A percentile compares a stretch with the other conserved stretches of the same genome.
Conservation (phyloP, 768 basidiomycete genomes). For the Tulasnella sp. region DNA sequence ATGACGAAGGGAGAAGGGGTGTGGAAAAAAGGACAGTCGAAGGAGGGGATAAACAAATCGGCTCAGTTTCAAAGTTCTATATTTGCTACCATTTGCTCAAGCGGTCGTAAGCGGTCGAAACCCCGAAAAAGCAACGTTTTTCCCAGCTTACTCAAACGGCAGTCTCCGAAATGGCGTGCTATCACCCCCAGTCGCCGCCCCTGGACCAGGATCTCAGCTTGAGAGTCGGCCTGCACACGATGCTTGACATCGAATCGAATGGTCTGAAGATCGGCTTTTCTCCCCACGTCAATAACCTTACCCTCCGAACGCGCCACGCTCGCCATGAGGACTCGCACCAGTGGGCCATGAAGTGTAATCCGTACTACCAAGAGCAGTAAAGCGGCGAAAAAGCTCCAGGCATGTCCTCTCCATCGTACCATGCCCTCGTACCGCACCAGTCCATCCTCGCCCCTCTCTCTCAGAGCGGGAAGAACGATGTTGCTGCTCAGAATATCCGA, state of each 20-base stretch:
- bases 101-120: background rate
- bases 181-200: background rate
- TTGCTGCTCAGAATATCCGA: background rate
- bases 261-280: background rate
- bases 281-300: conserved; percentile 2
- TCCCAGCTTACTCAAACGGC: background rate
- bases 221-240: background rate
- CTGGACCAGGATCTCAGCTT: background rate
- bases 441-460: background rate
- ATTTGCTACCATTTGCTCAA: background rate
- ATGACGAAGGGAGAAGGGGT: background rate
- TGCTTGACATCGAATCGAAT: background rate
- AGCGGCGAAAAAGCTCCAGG: background rate
- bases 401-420: background rate
- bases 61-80: background rate
- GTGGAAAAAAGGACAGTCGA: background rate
- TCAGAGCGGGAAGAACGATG: background rate
- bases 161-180: background rate
- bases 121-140: background rate
- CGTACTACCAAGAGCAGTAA: background rate
- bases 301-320: background rate
- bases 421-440: background rate
- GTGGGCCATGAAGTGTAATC: background rate
- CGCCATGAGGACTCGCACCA: background rate
- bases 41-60: background rate